Evolutionary conservation across 371 early-diverging fungal genomes (phyloP).

Genomic region (Fennellomyces sp.): DNA sequence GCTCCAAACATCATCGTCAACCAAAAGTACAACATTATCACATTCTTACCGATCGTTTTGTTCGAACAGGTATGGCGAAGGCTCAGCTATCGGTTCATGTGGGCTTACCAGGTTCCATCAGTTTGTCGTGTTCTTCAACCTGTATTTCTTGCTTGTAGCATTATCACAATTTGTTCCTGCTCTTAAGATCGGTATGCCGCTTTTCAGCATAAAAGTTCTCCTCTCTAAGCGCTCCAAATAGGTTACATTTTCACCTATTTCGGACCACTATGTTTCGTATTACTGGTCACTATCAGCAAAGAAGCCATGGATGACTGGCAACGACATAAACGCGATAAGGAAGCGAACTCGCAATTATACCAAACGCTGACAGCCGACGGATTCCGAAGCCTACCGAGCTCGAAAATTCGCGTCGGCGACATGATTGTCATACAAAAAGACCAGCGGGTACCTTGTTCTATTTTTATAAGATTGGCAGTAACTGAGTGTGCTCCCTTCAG

Average conservation of each 20-base stretch:
- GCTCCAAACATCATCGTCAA: slow-evolving; percentile 92
- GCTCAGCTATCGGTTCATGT: neutral
- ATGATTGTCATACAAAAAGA: slow-evolving; percentile 90
- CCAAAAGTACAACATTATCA: slow-evolving; percentile 94
- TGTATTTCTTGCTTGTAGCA: slow-evolving; percentile 96
- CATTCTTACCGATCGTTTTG: slow-evolving; percentile 92
- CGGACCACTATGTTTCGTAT: slow-evolving; percentile 94
- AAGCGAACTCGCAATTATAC: slow-evolving; percentile 92
- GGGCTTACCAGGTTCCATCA: slow-evolving; percentile 18
- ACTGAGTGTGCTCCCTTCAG: too few relatives aligned
- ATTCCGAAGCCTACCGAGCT: slow-evolving; percentile 72
- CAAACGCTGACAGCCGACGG: slow-evolving; percentile 62
- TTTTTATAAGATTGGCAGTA: too few relatives aligned
- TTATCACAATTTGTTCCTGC: slow-evolving; percentile 93
- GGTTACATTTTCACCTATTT: slow-evolving; percentile 95
- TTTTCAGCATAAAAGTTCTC: neutral
- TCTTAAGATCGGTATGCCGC: slow-evolving; percentile 71
- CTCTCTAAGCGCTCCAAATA: too few relatives aligned
- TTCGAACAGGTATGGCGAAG: slow-evolving; percentile 81
- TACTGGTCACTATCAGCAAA: slow-evolving; percentile 93
- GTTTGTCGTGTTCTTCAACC: slow-evolving; percentile 97
- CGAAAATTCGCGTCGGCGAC: slow-evolving; percentile 94
- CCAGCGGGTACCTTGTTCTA: slow-evolving; percentile 78
- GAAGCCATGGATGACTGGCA: slow-evolving; percentile 97
- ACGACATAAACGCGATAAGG: slow-evolving; percentile 88